A percentile compares a stretch with the other conserved stretches of the same genome.
phyloP scores from a whole-genome alignment of 2,329 filamentous ascomycete species.

The Hortaea werneckii region DNA sequence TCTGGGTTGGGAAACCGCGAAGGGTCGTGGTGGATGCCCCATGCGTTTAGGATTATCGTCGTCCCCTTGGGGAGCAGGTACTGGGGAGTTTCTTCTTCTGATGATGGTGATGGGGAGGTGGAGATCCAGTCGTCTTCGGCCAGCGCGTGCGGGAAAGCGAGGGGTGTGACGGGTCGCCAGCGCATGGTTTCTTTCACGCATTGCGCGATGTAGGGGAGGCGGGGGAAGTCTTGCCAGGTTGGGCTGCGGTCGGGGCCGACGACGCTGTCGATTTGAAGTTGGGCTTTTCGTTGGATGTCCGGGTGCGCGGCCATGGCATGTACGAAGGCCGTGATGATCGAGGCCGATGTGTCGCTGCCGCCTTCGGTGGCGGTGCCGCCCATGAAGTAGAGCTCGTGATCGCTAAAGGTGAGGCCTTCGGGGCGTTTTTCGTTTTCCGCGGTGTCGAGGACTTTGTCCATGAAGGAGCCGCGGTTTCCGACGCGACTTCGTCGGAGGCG shows the following conservation, averaged over 20 bases:
- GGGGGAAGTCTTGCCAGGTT: conserved; percentile 16
- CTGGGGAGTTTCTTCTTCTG: conserved; percentile 10
- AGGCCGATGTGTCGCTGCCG: conserved; percentile 29
- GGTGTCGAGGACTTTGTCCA: conserved; percentile 34
- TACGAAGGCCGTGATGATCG: conserved; percentile 17
- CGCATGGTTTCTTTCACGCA: conserved; percentile 27
- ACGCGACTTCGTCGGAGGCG: conserved; percentile 18
- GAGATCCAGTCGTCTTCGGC: conserved; percentile 16
- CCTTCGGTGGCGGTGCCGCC: conserved; percentile 25
- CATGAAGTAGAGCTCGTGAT: conserved; percentile 30
- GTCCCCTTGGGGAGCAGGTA: conserved; percentile 29
- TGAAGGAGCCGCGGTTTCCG: conserved; percentile 24
- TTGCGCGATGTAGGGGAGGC: conserved; percentile 23
- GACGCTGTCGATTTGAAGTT: conserved; percentile 23
- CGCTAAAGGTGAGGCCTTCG: conserved; percentile 14
- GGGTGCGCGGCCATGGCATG: conserved; percentile 22
- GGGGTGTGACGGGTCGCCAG: conserved; percentile 23
- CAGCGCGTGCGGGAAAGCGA: conserved; percentile 27
- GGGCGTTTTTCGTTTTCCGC: conserved; percentile 11
- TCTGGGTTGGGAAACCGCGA: conserved; percentile 15
- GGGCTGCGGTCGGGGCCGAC: conserved; percentile 22
- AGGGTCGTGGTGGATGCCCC: conserved; percentile 32
- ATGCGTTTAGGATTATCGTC: conserved; percentile 27
- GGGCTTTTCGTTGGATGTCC: conserved; percentile 21
- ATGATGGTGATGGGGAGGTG: too few species aligned